Base-by-base conservation (phyloP, 352 stramenopile genomes). In the Phytophthora pinifolia region DNA sequence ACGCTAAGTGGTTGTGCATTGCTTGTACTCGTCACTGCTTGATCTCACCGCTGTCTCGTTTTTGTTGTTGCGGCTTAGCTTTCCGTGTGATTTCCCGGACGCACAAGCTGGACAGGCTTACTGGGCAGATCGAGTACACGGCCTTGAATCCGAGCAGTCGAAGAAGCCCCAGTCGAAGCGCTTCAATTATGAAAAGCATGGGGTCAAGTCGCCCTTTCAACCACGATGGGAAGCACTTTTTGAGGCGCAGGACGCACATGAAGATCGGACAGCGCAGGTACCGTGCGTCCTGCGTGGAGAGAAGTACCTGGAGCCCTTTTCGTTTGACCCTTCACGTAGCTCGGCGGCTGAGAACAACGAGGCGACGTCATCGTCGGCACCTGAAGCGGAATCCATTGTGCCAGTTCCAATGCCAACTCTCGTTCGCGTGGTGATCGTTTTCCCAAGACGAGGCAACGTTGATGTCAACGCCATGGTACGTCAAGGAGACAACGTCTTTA, bases 11-110 rank as follows among this genome's bases (percentile, higher is more conserved):
- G 13, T 53, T 54, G 1, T 44, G 4, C 22, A 27, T 37, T 37
- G 17, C 13, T 46, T 22, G 27, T 29, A 33, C 9, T 27, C 13
- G 0, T 29, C 52, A 5, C 9, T 14, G 17, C 22, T 36, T 3
- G 47, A 25, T 39, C 25, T 65, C 22, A 62, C 45, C 10, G 42
- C 14, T 8, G 13, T 53, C 4, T 27, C 22, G 7, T 39, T 49
- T 13, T 59, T 22, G 14, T 22, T 50, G 20, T 9, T 56, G 25
- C 39, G 67, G 25, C 42, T 22, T 59, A 92, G 82, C 39, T 94
- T 93, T 61, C 85, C 85, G 6, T 62, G 77, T 6, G 85, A 94
- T 60, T 94, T 78, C 36, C 85, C 85, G 0, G 85, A 93, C 41
- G 84, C 85, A 1, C 46, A 70, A 18, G 66, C 79, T 32, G 79